Evolutionary conservation across 768 basidiomycete species (phyloP).

Genomic region (Pholiota microspora): DNA sequence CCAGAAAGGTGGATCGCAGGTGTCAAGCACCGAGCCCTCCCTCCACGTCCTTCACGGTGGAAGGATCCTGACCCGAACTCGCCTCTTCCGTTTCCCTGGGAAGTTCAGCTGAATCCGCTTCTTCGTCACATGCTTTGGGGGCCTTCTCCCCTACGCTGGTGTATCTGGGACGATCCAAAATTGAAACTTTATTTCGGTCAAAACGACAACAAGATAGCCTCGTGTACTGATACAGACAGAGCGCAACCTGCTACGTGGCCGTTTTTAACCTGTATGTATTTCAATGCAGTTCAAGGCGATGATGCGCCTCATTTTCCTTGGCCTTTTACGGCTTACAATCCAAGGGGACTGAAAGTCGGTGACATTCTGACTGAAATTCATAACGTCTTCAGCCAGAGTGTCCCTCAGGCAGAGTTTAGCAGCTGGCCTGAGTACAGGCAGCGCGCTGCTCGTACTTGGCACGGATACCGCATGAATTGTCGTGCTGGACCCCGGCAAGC

Average conservation of each 20-base stretch:
- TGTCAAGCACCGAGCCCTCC: constrained; percentile 45
- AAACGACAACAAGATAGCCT: no score
- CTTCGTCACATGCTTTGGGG: constrained; percentile 43
- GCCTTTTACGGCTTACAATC: constrained; percentile 51
- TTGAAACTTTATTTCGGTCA: constrained; percentile 28
- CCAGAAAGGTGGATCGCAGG: constrained; percentile 51
- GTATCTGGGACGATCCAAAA: constrained; percentile 32
- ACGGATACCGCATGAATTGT: constrained; percentile 22
- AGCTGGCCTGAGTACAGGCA: constrained; percentile 33
- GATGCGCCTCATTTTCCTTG: constrained; percentile 48
- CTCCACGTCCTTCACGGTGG: constrained; percentile 48
- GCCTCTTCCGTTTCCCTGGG: constrained; percentile 44
- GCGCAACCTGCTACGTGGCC: constrained; percentile 68
- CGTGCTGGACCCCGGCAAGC: constrained; percentile 1
- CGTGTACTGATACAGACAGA: constrained; percentile 31
- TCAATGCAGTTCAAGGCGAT: constrained; percentile 53
- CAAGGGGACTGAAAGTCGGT: constrained; percentile 42
- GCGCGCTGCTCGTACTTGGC: constrained; percentile 29
- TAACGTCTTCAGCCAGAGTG: constrained; percentile 39
- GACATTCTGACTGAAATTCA: constrained; percentile 51
- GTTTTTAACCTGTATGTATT: constrained; percentile 53
- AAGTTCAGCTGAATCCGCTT: constrained; percentile 56
- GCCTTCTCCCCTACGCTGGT: constrained; percentile 45
- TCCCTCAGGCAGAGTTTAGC: constrained; percentile 32
- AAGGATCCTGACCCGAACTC: constrained; percentile 34